Conservation (phyloP, 208 protist species). For the Wallacemonas sp. region DNA sequence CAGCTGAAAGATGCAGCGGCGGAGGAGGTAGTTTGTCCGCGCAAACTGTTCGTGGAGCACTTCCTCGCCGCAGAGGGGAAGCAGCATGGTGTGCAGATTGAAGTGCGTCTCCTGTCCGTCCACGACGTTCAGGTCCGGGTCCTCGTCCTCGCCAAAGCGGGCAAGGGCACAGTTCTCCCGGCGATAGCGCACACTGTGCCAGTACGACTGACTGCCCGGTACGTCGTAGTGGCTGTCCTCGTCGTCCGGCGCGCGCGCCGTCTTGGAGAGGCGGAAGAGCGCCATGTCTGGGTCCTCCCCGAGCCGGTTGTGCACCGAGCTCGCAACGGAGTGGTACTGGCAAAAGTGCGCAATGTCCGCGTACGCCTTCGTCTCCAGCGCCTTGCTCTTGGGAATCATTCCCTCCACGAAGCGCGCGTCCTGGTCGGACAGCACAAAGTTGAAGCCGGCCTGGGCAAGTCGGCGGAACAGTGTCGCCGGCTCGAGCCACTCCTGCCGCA, state of each 20-base stretch:
- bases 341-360: conserved; percentile 88
- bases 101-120: conserved; percentile 72
- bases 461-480: conserved; percentile 81
- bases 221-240: conserved; percentile 51
- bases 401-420: conserved; percentile 73
- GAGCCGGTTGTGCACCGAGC: conserved; percentile 80
- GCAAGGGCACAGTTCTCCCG: conserved; percentile 63
- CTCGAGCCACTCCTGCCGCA: conserved; percentile 68
- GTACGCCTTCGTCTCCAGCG: conserved; percentile 84
- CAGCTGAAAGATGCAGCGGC: conserved; percentile 77
- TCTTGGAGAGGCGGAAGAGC: conserved; percentile 86
- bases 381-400: conserved; percentile 68
- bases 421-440: conserved; percentile 80
- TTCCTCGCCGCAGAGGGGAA: conserved; percentile 57
- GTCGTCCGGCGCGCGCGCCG: conserved; percentile 30
- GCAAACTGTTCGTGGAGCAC: conserved; percentile 47
- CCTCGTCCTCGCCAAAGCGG: conserved; percentile 57
- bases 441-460: conserved; percentile 85
- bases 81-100: conserved; percentile 78
- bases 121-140: conserved; percentile 61
- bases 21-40: conserved; percentile 86
- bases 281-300: conserved; percentile 89
- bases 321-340: conserved; percentile 76
- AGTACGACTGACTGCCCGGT: conserved; percentile 33
- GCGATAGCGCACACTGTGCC: conserved; percentile 82